Base-by-base conservation (phyloP, 1,284 basidiomycete species). In the Amylostereum areolatum region DNA sequence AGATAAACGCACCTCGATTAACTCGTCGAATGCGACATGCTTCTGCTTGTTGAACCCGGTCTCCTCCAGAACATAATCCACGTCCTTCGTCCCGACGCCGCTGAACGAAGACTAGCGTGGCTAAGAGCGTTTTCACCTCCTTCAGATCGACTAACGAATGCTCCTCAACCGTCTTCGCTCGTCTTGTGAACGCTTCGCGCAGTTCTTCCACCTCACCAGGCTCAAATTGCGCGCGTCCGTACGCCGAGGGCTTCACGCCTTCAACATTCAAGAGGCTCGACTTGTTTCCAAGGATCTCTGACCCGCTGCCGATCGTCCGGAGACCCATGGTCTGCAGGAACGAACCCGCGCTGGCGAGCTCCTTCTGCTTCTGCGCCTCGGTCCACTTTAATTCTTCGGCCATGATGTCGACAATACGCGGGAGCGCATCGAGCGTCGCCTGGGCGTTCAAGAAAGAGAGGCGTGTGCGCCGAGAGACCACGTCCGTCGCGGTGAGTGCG, bases 361-460 rank as follows among this genome's bases (percentile, higher is more conserved):
- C 83, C 45, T 74, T 60, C 52, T 72, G 66, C 58, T 81, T 77
- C 55, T 81, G 75, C 47, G 67, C 61, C 31, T 68, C 65, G 56
- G 78, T 74, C 95, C 95, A 97, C 30, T 78, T 75, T 24, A 94
- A 78, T 65, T 97, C 93, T 47, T 80, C 78, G 29, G 82, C 80
- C 93, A 98, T 97, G 64, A 97, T 88, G 51, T 93, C 90, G 53
- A 97, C 85, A 48, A 98, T 85, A 36, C 80, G 78, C 2, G 95
- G 94, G 50, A 98, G 80, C 1, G 87, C 81, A 46, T 89, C 83
- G 46, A 96, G 79, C 0, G 96, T 86, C 0, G 89, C 89, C 60
- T 89, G 87, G 1, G 86, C 87, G 67, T 97, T 95, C 57, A 98
- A 81, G 81, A 98, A 98, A 9, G 91, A 87, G 42, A 98, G 77